Evolutionary conservation across 2,329 filamentous ascomycete species (phyloP), one percentile per base, ranked within the genome.

Genomic region (Corniculantispora saksenae): DNA sequence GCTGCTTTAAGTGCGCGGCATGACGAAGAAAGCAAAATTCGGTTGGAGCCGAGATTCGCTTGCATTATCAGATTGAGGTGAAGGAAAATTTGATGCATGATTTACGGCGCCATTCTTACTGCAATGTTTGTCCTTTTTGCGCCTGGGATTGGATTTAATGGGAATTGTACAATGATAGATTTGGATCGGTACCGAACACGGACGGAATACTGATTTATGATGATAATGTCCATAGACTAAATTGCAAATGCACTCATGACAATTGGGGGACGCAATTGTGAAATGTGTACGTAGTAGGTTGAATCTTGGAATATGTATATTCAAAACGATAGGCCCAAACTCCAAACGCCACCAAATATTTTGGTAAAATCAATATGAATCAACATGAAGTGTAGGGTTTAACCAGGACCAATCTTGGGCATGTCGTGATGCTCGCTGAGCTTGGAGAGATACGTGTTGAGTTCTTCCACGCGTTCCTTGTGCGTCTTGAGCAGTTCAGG

Each of bases 341-440:
- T 21, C 59, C 59, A 45, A 29, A 54, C 58, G 32, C 58, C 58
- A 17, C 38, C 10, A 25, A 50, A n/a, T 50, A 23, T 7, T 32
- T 21, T 40, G 32, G 21, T n/a, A 2, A 54, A n/a, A 15, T 32
- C 23, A 40, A 12, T 13, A n/a, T n/a, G n/a, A n/a, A n/a, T n/a
- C n/a, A n/a, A n/a, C n/a, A n/a, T n/a, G n/a, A 21, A 13, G 19
- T 17, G 21, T 9, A 21, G 45, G 54, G 23, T 55, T 76, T 79
- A 88, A 47, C 86, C 86, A 0, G 86, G 86, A 13, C 86, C 86
- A 64, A 88, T 88, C 80, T 87, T 88, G 71, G 86, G 86, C 94
- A 99, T 99, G 76, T 99, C 95, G 78, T 99, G 94, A 80, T 99
- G 95, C 79, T 99, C 95, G 79, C 92, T 97, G 73, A 99, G 79